Percentiles rank a stretch among this genome's conserved stretches.
Evolutionary conservation across 371 early-diverging fungal species (phyloP).

Genomic region (Enterocytospora artemiae): DNA sequence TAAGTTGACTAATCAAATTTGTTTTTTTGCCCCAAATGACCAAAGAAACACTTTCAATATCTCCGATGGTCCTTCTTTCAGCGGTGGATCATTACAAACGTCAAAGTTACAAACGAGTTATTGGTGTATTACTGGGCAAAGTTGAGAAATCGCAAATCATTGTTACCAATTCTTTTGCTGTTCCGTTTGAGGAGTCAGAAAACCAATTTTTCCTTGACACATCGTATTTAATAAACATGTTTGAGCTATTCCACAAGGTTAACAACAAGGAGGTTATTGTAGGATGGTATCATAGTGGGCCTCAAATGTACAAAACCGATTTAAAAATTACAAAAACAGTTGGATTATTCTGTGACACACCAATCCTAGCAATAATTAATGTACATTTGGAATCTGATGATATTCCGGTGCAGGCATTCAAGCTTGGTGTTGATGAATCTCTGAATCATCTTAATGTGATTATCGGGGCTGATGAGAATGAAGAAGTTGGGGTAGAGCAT

Average conservation of each 20-base stretch:
- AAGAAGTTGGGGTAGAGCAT: slow-evolving; percentile 99
- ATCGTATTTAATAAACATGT: slow-evolving; percentile 94
- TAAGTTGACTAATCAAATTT: too few species aligned
- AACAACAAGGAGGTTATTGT: slow-evolving; percentile 90
- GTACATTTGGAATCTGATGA: slow-evolving; percentile 48
- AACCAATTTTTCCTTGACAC: slow-evolving; percentile 97
- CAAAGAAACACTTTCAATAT: too few species aligned
- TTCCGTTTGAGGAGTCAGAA: slow-evolving; percentile 82
- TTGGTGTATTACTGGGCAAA: slow-evolving; percentile 95
- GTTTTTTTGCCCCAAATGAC: too few species aligned
- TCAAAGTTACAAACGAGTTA: slow-evolving; percentile 81
- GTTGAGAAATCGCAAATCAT: slow-evolving; percentile 68
- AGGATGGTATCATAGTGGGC: slow-evolving; percentile 99
- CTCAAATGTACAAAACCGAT: slow-evolving; percentile 86
- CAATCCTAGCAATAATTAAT: slow-evolving; percentile 59
- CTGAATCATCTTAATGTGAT: slow-evolving; percentile 82
- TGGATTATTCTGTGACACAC: slow-evolving; percentile 78
- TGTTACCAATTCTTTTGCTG: slow-evolving; percentile 93
- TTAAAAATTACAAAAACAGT: slow-evolving; percentile 91
- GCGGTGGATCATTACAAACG: slow-evolving; percentile 97
- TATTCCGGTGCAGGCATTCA: slow-evolving; percentile 62
- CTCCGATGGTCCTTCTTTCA: slow-evolving; percentile 91
- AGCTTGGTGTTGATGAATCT: slow-evolving; percentile 70
- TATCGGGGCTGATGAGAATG: slow-evolving; percentile 95
- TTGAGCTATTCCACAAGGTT: slow-evolving; percentile 95